These are phyloP conservation scores for Coemansia sp. DNA, from an alignment of 192 early-diverging fungal species.

Conservation along the genomic window DNA sequence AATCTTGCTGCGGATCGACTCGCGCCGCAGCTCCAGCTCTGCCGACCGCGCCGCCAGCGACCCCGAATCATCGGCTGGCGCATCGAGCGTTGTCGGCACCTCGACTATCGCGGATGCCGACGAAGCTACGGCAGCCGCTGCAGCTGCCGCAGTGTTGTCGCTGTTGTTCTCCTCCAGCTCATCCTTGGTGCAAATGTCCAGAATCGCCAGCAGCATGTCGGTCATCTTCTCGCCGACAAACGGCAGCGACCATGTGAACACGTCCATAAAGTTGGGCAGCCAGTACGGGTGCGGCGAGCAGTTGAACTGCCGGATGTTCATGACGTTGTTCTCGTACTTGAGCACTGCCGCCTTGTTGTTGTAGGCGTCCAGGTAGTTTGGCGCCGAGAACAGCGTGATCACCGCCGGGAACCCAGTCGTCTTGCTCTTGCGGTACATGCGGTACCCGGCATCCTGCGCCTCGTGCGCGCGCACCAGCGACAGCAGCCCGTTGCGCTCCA, in stretches of 20 bases:
- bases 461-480: too few species aligned
- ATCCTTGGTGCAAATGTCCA: conserved; percentile 95
- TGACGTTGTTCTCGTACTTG: too few species aligned
- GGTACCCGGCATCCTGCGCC: too few species aligned
- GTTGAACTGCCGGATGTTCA: too few species aligned
- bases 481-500: too few species aligned
- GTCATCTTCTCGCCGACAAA: conserved; percentile 99
- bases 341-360: too few species aligned
- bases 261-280: conserved; percentile 99
- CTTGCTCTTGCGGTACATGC: too few species aligned
- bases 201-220: conserved; percentile 92
- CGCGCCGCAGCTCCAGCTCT: background rate
- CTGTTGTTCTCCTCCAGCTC: conserved; percentile 67
- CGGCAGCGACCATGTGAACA: conserved; percentile 96
- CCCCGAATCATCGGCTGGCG: background rate
- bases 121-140: background rate
- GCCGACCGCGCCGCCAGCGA: background rate
- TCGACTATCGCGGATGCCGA: background rate
- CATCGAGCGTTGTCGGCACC: background rate
- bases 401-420: too few species aligned
- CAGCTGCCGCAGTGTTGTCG: background rate
- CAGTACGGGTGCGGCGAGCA: too few species aligned
- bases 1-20: conserved; percentile 54
- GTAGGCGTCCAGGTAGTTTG: too few species aligned
- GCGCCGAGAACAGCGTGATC: too few species aligned